Percentiles rank a stretch among this genome's conserved stretches.
These are phyloP conservation scores for Apiotrichum mycotoxinovorans DNA, from an alignment of 1,284 basidiomycete genomes.

Conservation along the genomic window DNA sequence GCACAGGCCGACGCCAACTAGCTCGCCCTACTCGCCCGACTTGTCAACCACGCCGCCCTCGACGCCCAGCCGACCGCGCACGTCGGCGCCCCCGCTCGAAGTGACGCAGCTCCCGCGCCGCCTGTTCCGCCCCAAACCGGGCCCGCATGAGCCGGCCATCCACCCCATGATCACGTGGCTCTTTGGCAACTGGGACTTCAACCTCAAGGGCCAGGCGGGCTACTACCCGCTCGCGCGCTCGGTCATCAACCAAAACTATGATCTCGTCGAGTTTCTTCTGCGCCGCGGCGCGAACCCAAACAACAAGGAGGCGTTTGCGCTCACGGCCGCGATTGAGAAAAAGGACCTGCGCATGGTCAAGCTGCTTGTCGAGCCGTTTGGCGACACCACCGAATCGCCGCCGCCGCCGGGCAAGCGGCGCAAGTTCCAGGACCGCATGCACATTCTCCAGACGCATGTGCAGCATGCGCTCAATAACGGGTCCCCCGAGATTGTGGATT, in stretches of 20 bases:
- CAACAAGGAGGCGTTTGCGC: conserved; percentile 9
- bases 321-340: conserved; percentile 65
- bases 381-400: not conserved
- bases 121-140: conserved; percentile 33
- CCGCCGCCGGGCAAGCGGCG: conserved; percentile 26
- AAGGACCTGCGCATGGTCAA: conserved; percentile 66
- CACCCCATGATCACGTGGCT: conserved; percentile 47
- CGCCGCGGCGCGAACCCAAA: conserved; percentile 66
- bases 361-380: conserved; percentile 63
- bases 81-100: not conserved
- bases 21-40: no score
- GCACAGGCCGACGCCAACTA: not conserved
- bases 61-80: conserved; percentile 1
- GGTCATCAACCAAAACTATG: conserved; percentile 61
- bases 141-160: conserved; percentile 16
- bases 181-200: conserved; percentile 28
- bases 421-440: conserved; percentile 27
- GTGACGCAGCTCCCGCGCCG: conserved; percentile 39
- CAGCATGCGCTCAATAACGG: conserved; percentile 51
- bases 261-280: conserved; percentile 67
- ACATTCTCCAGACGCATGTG: conserved; percentile 29
- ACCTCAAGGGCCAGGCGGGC: conserved; percentile 62
- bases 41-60: no score
- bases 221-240: conserved; percentile 70
- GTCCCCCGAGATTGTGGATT: conserved; percentile 63